Evolutionary conservation across 345 rosid species (phyloP).

Genomic region (Hypericum perforatum): DNA sequence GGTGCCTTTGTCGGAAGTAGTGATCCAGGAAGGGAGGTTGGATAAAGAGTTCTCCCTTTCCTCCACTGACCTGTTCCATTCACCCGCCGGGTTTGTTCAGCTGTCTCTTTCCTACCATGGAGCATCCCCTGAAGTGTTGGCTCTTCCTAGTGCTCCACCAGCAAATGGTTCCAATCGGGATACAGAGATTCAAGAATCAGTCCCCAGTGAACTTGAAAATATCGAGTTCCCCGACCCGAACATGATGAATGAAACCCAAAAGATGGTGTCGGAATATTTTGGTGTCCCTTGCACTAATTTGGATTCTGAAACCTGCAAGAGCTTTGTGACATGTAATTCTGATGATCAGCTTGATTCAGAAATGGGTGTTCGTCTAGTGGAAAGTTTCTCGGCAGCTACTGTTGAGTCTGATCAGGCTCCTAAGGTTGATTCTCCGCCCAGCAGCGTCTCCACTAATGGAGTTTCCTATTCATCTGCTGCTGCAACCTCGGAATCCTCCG

Average conservation of each 20-base stretch:
- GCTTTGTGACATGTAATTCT: constrained; percentile 49
- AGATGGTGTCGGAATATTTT: constrained; percentile 93
- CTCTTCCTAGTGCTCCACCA: constrained; percentile 37
- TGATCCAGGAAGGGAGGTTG: constrained; percentile 56
- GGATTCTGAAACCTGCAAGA: constrained; percentile 61
- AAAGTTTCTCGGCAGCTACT: constrained; percentile 36
- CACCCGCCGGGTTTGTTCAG: constrained; percentile 91
- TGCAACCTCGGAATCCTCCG: constrained; percentile 54
- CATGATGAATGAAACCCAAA: constrained; percentile 75
- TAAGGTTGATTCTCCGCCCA: constrained; percentile 65
- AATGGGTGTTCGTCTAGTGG: constrained; percentile 29
- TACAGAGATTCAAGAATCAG: constrained; percentile 37
- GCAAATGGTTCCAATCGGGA: constrained; percentile 35
- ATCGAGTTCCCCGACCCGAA: constrained; percentile 98
- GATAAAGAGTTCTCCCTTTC: constrained; percentile 95
- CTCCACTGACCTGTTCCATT: constrained; percentile 87
- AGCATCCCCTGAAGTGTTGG: constrained; percentile 83
- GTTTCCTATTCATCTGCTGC: constrained; percentile 58
- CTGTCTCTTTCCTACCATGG: constrained; percentile 74
- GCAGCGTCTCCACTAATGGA: constrained; percentile 69
- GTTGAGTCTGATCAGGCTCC: constrained; percentile 40
- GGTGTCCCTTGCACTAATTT: constrained; percentile 42
- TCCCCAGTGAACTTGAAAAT: constrained; percentile 49
- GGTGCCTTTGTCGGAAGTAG: constrained; percentile 85
- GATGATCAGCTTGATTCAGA: constrained; percentile 44